Conservation (phyloP, 2,329 filamentous ascomycete species). For the Lachnellula cervina region DNA sequence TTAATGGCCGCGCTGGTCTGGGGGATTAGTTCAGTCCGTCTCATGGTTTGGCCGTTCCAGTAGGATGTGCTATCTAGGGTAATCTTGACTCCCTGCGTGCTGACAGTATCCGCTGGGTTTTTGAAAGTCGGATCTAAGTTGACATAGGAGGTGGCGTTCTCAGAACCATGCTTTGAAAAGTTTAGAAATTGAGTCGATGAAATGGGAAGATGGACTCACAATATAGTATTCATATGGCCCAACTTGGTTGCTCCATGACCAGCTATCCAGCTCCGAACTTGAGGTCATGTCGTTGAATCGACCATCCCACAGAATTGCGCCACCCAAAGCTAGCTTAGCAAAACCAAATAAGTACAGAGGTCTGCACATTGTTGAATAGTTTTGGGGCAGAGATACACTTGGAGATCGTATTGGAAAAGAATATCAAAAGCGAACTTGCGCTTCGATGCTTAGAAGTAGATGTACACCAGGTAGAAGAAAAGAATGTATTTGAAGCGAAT, state of each 20-base stretch:
- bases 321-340: slow-evolving; percentile 24
- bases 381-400: background rate
- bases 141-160: slow-evolving; percentile 31
- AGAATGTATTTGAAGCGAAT: background rate
- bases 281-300: slow-evolving; percentile 55
- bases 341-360: background rate
- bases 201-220: slow-evolving; percentile 4
- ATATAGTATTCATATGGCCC: slow-evolving; percentile 71
- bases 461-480: background rate
- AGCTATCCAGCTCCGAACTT: slow-evolving; percentile 50
- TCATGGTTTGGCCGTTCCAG: slow-evolving; percentile 68
- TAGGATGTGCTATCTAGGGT: slow-evolving; percentile 57
- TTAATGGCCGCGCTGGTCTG: slow-evolving; percentile 63
- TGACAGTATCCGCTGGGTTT: slow-evolving; percentile 48
- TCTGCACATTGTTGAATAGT: background rate
- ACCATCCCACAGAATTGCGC: slow-evolving; percentile 56
- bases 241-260: slow-evolving; percentile 61
- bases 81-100: slow-evolving; percentile 60
- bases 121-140: slow-evolving; percentile 45
- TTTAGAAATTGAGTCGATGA: background rate
- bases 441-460: background rate
- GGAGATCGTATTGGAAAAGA: background rate
- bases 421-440: slow-evolving; percentile 5
- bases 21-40: slow-evolving; percentile 67
- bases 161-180: slow-evolving; percentile 48